Evolutionary conservation across 2,329 filamentous ascomycete genomes (phyloP), one percentile per base, ranked within the genome.

Genomic region (Cytospora piceae): DNA sequence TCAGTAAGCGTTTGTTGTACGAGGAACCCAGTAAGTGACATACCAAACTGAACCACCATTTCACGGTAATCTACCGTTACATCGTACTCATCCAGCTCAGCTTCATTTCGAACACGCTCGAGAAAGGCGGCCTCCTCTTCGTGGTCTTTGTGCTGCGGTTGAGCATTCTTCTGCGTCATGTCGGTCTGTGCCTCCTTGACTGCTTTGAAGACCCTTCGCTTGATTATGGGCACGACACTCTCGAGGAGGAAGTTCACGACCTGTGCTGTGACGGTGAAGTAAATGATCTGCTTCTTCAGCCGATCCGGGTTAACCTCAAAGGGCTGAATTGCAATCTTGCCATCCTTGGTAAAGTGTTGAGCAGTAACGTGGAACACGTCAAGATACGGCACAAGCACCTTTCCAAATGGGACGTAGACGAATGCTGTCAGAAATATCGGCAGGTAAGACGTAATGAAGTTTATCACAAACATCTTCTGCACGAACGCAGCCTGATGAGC

Each of bases 381-480:
- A 5, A 99, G 86, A 74, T 96, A 91, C 0, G 95, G 94, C 0
- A 95, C 87, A 14, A 99, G 86, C 55, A 93, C 78, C 67, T 88
- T 87, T 17, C 92, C 94, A 72, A 98, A 98, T 0, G 94, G 94
- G 24, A 97, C 92, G 73, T 97, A 98, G 69, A 97, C 88, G 71
- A 97, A 98, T 0, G 94, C 92, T 0, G 94, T 97, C 22, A 98
- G 85, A 74, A 96, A 89, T n/a, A 96, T 89, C 0, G 93, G 91
- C 61, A 96, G 87, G 75, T 97, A 98, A 0, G 94, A 96, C 7
- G 93, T 96, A 78, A 98, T 94, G 78, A 97, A 97, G 80, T 97
- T 96, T 73, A 98, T 86, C 17, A 98, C 88, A 73, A 99, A 98
- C 39, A 96, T 90, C 81, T 99, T 99, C 66, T 92, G 89, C 0